Conservation (phyloP, 257 asterid genomes). For the Ilex aquifolium region DNA sequence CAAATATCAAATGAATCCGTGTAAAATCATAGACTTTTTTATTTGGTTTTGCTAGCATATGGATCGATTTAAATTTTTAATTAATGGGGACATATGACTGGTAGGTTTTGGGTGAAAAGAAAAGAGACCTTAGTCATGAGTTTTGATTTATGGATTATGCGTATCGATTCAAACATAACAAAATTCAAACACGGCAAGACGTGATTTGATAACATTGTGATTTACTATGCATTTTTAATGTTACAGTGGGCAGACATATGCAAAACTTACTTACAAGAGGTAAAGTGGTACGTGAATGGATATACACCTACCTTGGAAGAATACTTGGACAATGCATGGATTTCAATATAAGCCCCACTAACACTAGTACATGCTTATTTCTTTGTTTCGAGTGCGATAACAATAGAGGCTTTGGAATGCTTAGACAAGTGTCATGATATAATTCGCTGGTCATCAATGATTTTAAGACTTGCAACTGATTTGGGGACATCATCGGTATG, state of each 20-base stretch:
- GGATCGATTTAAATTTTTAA: too few species aligned
- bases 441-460: constrained; percentile 17
- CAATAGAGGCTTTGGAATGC: constrained; percentile 12
- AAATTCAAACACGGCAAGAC: too few species aligned
- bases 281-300: constrained; percentile 23
- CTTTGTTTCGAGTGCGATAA: constrained; percentile 17
- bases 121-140: too few species aligned
- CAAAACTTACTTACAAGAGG: constrained; percentile 22
- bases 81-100: not conserved
- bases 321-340: constrained; percentile 23
- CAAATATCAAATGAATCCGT: too few species aligned
- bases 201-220: too few species aligned
- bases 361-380: constrained; percentile 11
- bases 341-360: constrained; percentile 14
- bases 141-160: too few species aligned
- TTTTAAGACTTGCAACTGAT: constrained; percentile 20
- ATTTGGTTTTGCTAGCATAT: too few species aligned
- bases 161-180: too few species aligned
- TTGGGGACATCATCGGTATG: constrained; percentile 30
- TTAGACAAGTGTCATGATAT: constrained; percentile 16
- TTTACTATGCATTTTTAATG: too few species aligned
- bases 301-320: constrained; percentile 24
- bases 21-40: too few species aligned
- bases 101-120: too few species aligned
- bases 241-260: constrained; percentile 15